phyloP scores from a whole-genome alignment of 2,329 filamentous ascomycete genomes.

The Clarireedia homoeocarpa region DNA sequence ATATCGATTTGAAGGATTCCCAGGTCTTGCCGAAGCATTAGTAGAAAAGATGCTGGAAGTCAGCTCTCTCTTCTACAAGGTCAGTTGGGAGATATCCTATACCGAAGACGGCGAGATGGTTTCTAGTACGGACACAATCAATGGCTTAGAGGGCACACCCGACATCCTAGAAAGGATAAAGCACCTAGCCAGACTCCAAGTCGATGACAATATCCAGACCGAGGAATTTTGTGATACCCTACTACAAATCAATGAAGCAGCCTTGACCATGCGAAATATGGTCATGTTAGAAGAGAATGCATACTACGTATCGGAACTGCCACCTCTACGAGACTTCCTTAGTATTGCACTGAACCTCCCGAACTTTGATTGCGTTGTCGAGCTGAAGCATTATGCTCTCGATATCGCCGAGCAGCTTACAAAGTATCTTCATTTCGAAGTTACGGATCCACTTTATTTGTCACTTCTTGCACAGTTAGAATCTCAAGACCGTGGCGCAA shows the following conservation, averaged over 20 bases:
- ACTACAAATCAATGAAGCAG: slow-evolving; percentile 75
- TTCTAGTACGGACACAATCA: slow-evolving; percentile 45
- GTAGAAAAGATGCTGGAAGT: slow-evolving; percentile 78
- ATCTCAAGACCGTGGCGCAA: slow-evolving; percentile 70
- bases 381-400: slow-evolving; percentile 83
- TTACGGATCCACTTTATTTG: slow-evolving; percentile 70
- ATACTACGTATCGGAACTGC: slow-evolving; percentile 66
- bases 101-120: slow-evolving; percentile 46
- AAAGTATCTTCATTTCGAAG: slow-evolving; percentile 65
- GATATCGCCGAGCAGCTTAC: slow-evolving; percentile 90
- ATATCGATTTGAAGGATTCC: slow-evolving; percentile 89
- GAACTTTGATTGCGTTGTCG: slow-evolving; percentile 60
- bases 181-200: slow-evolving; percentile 50
- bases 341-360: slow-evolving; percentile 77
- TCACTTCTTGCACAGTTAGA: slow-evolving; percentile 58
- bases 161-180: slow-evolving; percentile 67
- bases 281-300: slow-evolving; percentile 89
- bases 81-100: slow-evolving; percentile 75
- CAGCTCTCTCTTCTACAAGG: slow-evolving; percentile 69
- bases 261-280: slow-evolving; percentile 89
- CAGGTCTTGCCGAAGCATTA: slow-evolving; percentile 78
- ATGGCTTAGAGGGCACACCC: slow-evolving; percentile 58
- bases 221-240: slow-evolving; percentile 63
- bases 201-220: slow-evolving; percentile 63
- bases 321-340: slow-evolving; percentile 70